Evolutionary conservation across 176 grass and related monocot genomes (phyloP).

Genomic region (Lolium perenne): DNA sequence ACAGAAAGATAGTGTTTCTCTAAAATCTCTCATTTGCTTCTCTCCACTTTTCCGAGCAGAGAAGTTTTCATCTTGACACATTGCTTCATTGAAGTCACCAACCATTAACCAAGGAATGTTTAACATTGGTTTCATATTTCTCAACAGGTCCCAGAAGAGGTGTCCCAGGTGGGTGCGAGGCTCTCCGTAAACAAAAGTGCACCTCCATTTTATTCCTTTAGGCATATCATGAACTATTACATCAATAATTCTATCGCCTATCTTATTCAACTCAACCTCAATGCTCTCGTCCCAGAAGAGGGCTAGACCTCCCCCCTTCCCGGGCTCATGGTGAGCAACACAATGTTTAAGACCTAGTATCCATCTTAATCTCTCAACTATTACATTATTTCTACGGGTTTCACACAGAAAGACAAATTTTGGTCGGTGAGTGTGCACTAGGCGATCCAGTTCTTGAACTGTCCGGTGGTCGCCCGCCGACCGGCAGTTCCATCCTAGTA

Average conservation of each 20-base stretch:
- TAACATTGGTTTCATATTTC: neutral
- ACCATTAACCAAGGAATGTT: neutral
- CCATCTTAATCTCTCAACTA: neutral
- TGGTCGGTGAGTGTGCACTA: neutral
- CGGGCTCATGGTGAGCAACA: too few relatives aligned
- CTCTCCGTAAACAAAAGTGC: too few relatives aligned
- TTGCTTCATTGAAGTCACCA: neutral
- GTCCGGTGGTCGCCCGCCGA: too few relatives aligned
- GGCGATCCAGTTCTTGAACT: too few relatives aligned
- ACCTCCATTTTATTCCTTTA: neutral
- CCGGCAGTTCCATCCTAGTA: too few relatives aligned
- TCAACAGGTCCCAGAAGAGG: neutral
- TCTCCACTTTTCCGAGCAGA: too few relatives aligned
- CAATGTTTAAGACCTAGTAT: neutral
- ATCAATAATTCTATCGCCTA: neutral
- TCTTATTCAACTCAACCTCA: neutral
- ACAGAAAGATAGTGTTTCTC: too few relatives aligned
- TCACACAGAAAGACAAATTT: neutral
- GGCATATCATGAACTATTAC: neutral
- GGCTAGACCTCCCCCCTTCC: neutral
- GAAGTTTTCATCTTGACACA: too few relatives aligned
- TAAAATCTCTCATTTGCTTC: too few relatives aligned
- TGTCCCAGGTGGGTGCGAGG: neutral
- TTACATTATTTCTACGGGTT: neutral
- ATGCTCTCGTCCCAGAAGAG: neutral